A percentile compares a stretch with the other conserved stretches of the same genome.
These are phyloP conservation scores for Podospora pseudocomata DNA, from an alignment of 495 filamentous ascomycete species.

Conservation along the genomic window DNA sequence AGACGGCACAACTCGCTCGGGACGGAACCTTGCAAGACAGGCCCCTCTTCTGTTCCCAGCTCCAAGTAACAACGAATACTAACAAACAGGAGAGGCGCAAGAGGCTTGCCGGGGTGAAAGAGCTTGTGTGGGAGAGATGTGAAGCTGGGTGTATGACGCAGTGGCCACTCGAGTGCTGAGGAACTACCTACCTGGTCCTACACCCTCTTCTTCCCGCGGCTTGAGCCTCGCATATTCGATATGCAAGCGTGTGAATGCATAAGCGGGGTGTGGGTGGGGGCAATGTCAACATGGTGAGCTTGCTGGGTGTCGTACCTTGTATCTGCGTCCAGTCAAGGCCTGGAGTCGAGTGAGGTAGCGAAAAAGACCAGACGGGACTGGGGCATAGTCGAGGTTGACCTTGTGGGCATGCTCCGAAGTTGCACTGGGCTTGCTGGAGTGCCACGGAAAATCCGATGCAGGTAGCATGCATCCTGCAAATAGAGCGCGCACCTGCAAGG, in stretches of 20 bases:
- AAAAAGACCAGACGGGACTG: background rate
- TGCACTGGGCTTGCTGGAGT: constrained; percentile 12
- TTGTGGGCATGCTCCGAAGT: constrained; percentile 8
- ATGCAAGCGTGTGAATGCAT: background rate
- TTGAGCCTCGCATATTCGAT: constrained; percentile 1
- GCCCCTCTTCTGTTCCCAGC: background rate
- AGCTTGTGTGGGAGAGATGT: background rate
- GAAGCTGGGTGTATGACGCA: background rate
- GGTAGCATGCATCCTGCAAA: constrained; percentile 27
- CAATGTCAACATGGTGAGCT: background rate
- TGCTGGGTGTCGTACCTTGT: background rate
- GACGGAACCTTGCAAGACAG: background rate
- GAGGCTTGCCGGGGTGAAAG: background rate
- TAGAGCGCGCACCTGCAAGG: constrained; percentile 27
- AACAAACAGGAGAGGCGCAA: background rate
- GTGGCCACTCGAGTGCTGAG: constrained; percentile 1
- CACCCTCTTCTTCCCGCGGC: background rate
- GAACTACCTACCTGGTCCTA: background rate
- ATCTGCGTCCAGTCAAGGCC: background rate
- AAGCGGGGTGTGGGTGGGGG: background rate
- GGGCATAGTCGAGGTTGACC: background rate
- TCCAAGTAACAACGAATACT: background rate
- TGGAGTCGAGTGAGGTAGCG: background rate
- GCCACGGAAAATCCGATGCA: constrained; percentile 25
- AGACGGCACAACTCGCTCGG: background rate